Base-by-base conservation (phyloP, 2,329 filamentous ascomycete species). In the Colletotrichum filicis region DNA sequence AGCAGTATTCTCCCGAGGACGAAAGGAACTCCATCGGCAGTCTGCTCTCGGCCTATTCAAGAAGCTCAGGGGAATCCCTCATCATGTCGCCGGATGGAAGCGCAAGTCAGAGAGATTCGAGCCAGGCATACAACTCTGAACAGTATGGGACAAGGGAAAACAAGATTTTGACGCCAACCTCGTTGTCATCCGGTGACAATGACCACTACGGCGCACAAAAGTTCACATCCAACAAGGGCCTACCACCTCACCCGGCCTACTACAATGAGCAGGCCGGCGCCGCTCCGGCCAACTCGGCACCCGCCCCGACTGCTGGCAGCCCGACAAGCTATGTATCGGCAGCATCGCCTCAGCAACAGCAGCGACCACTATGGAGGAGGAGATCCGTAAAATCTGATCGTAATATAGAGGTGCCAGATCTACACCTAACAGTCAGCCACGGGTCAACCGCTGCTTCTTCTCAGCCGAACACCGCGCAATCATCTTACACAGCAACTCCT, bases 31-130 rank as follows among this genome's bases (percentile, higher is more conserved):
- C 89, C 11, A 80, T 90, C 64, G 88, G 85, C 16, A 90, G 88
- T 77, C 80, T 91, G 12, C 76, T 91, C 46, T 90, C 87, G 12
- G 88, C 89, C 24, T 91, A 91, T 77, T 87, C 87, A 63, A 81
- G 83, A 74, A 85, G 83, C 58, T 85, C 85, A 7, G 84, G 83
- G 56, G 86, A 85, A 63, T 86, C 83, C 4, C 80, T 83, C 52
- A 80, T 83, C 37, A 81, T 79, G 69, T 84, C 84, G 4, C 86
- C 85, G 22, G 82, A 84, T 67, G 84, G 80, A 57, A 83, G 82
- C 57, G 75, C 53, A 73, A 76, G 46, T 66, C 74, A 65, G 68
- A 66, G 58, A 68, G 76, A 65, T 77, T 80, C 62, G 77, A 79
- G 46, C 79, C 79, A 19, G 4, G 65, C 66, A 11, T 66, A 61